Conservation (phyloP, 352 stramenopile genomes). For the Hyphochytrium catenoides region DNA sequence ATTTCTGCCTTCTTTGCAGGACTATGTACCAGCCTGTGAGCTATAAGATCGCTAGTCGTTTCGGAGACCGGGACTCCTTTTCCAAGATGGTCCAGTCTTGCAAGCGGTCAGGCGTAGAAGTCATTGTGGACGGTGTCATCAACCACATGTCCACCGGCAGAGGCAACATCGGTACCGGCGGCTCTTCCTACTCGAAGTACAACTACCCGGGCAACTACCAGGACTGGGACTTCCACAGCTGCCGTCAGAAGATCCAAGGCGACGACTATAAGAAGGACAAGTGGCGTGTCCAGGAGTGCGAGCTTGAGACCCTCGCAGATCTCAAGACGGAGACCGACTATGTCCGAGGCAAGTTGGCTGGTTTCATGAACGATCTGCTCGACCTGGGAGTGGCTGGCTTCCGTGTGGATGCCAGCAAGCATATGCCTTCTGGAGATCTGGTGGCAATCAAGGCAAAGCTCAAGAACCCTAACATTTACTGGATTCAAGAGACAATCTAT, state of each 20-base stretch:
- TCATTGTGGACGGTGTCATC: conserved; percentile 8
- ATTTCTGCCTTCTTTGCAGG: too few relatives aligned
- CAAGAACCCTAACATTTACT: conserved; percentile 1
- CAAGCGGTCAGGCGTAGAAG: not conserved
- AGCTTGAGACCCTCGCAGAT: conserved; percentile 5
- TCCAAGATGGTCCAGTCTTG: conserved; percentile 6
- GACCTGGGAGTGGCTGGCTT: conserved; percentile 4
- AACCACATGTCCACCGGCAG: conserved; percentile 11
- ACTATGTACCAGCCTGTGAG: conserved; percentile 9
- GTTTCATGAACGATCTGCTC: conserved; percentile 6
- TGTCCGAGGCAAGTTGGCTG: conserved; percentile 6
- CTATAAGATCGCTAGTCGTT: conserved; percentile 6
- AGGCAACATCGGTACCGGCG: conserved; percentile 3
- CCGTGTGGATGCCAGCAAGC: conserved; percentile 8
- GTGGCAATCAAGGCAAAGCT: not conserved
- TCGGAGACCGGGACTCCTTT: conserved; percentile 2
- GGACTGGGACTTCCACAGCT: conserved; percentile 6
- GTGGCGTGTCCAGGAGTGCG: conserved; percentile 9
- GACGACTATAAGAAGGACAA: conserved; percentile 6
- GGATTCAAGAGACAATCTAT: conserved; percentile 8
- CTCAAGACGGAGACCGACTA: conserved; percentile 3
- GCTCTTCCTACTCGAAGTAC: not conserved
- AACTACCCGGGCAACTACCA: conserved; percentile 6
- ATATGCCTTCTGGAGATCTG: conserved; percentile 6
- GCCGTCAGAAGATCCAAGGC: conserved; percentile 2